These are phyloP conservation scores for Apiospora kogelbergensis DNA, from an alignment of 2,329 filamentous ascomycete genomes.

Conservation along the genomic window DNA sequence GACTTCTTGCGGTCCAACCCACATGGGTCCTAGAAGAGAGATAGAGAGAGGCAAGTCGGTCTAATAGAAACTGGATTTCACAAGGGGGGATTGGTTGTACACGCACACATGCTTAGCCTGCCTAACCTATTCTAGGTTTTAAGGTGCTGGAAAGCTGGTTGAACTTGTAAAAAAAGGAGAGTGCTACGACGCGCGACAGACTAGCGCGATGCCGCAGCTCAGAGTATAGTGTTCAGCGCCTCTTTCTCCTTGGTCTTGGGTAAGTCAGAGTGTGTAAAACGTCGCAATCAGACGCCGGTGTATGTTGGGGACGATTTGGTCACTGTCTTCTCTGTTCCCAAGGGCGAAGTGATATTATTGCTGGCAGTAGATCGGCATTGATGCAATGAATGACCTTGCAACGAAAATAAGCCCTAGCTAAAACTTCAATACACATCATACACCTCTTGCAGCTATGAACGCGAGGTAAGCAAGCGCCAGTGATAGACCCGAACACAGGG, in stretches of 20 bases:
- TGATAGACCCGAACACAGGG: neutral
- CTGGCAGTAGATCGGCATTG: neutral
- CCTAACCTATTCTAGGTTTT: neutral
- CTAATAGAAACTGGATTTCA: neutral
- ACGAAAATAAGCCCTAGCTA: neutral
- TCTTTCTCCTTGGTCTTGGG: neutral
- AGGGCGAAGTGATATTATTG: neutral
- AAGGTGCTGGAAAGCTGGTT: neutral
- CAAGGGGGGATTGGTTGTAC: neutral
- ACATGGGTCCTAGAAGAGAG: neutral
- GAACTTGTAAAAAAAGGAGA: neutral
- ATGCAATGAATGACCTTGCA: no score
- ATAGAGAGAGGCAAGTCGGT: neutral
- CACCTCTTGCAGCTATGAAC: neutral
- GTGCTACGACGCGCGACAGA: neutral
- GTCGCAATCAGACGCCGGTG: neutral
- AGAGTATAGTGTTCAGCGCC: neutral
- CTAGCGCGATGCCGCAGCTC: conserved; percentile 1
- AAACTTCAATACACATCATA: neutral
- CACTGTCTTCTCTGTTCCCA: no score
- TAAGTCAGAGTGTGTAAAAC: neutral
- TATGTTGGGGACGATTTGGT: neutral
- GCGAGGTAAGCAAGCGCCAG: neutral
- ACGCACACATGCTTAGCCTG: neutral
- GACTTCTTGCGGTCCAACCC: neutral